A percentile compares a stretch with the other conserved stretches of the same genome.
These are phyloP conservation scores for Cyberlindnera amylophila DNA, from an alignment of 805 yeast genomes.

Conservation along the genomic window DNA sequence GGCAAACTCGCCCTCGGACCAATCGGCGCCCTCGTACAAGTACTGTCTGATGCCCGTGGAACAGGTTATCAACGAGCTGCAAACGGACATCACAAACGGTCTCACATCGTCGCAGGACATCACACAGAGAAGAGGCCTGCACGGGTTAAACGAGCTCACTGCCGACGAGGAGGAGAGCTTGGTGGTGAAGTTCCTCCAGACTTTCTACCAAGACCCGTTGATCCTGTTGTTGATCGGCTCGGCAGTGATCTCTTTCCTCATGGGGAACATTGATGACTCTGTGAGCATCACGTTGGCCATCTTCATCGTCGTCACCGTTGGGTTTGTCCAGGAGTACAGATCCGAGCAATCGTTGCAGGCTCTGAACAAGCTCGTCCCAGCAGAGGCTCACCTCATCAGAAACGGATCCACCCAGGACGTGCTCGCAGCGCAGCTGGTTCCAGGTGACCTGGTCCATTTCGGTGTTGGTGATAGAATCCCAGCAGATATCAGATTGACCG, in stretches of 20 bases:
- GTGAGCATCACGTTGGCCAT: slow-evolving; percentile 91
- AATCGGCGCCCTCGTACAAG: slow-evolving; percentile 55
- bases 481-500: slow-evolving; percentile 83
- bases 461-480: slow-evolving; percentile 94
- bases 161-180: slow-evolving; percentile 75
- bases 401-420: slow-evolving; percentile 75
- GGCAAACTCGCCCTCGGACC: slow-evolving; percentile 29
- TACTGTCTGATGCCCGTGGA: slow-evolving; percentile 60
- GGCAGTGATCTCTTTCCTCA: slow-evolving; percentile 77
- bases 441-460: slow-evolving; percentile 92
- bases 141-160: slow-evolving; percentile 78
- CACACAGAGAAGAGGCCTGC: slow-evolving; percentile 60
- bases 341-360: slow-evolving; percentile 95
- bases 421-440: slow-evolving; percentile 83
- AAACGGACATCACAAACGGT: slow-evolving; percentile 60
- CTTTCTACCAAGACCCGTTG: slow-evolving; percentile 87
- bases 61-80: slow-evolving; percentile 60
- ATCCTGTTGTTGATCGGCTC: slow-evolving; percentile 86
- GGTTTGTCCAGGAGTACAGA: slow-evolving; percentile 95
- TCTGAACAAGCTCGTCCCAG: slow-evolving; percentile 88
- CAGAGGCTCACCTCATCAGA: slow-evolving; percentile 90
- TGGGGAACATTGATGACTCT: slow-evolving; percentile 98
- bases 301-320: slow-evolving; percentile 90
- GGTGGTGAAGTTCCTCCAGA: slow-evolving; percentile 66
- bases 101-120: slow-evolving; percentile 68